These are phyloP conservation scores for Cymbopogon flexuosus DNA, from an alignment of 202 grass and related monocot species.

Conservation along the genomic window DNA sequence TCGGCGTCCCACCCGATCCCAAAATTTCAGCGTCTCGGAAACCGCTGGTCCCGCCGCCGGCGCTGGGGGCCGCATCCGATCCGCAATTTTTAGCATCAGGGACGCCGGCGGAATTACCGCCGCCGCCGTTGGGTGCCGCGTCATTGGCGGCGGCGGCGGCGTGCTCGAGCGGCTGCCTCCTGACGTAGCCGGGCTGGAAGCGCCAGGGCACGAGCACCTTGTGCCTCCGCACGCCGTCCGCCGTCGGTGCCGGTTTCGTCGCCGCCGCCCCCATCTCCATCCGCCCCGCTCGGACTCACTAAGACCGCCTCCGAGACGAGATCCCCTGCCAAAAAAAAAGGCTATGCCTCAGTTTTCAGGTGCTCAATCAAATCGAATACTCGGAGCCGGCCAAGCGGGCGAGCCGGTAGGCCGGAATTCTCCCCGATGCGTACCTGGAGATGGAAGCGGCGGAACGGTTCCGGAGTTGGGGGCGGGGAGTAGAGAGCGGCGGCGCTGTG, in stretches of 20 bases:
- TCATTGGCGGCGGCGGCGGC: background rate
- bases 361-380: constrained; percentile 7
- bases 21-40: background rate
- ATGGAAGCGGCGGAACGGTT: background rate
- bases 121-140: background rate
- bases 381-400: background rate
- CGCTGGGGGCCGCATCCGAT: background rate
- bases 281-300: background rate
- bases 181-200: constrained; percentile 49
- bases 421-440: constrained; percentile 18
- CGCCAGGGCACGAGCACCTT: constrained; percentile 52
- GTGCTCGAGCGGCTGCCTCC: constrained; percentile 34
- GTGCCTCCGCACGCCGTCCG: constrained; percentile 20
- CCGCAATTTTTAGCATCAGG: background rate
- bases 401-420: background rate
- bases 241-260: background rate
- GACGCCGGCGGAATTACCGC: background rate
- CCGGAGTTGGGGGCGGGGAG: background rate
- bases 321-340: background rate
- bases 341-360: background rate
- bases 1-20: background rate
- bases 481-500: background rate
- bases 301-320: background rate
- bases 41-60: background rate
- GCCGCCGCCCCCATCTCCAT: constrained; percentile 16